A percentile compares a stretch with the other conserved stretches of the same genome.
These are phyloP conservation scores for Cordyceps cateniannulata DNA, from an alignment of 2,329 filamentous ascomycete species.

Conservation along the genomic window DNA sequence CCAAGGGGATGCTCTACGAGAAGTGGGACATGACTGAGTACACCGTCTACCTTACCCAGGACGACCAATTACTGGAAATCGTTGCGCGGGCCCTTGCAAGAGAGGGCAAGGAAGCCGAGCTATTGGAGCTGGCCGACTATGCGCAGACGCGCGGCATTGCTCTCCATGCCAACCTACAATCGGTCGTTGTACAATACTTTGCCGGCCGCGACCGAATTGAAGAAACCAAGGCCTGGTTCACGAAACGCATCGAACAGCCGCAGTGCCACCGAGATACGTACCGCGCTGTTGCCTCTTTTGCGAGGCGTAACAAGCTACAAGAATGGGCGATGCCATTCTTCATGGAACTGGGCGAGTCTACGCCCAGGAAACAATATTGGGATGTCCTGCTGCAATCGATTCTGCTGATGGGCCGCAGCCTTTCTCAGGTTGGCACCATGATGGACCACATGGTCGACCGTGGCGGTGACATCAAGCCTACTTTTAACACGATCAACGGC, in stretches of 20 bases:
- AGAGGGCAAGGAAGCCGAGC: constrained; percentile 51
- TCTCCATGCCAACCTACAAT: constrained; percentile 41
- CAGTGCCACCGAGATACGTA: constrained; percentile 20
- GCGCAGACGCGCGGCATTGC: constrained; percentile 41
- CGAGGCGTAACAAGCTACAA: constrained; percentile 50
- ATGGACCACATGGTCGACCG: constrained; percentile 67
- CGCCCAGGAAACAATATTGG: constrained; percentile 52
- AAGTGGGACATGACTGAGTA: constrained; percentile 24
- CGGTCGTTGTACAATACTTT: constrained; percentile 56
- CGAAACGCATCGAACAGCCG: constrained; percentile 39
- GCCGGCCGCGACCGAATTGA: constrained; percentile 48
- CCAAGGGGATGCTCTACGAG: constrained; percentile 35
- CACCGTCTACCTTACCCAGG: constrained; percentile 16
- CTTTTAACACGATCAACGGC: constrained; percentile 67
- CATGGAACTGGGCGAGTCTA: constrained; percentile 40
- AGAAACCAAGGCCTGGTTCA: constrained; percentile 64
- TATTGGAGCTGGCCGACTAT: constrained; percentile 49
- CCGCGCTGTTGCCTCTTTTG: constrained; percentile 38
- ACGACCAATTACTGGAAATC: constrained; percentile 20
- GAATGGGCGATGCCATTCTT: constrained; percentile 59
- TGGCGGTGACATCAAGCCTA: constrained; percentile 45
- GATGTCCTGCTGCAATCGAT: constrained; percentile 71
- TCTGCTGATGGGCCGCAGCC: constrained; percentile 58
- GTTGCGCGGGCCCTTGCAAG: constrained; percentile 51
- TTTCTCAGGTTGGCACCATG: constrained; percentile 43